These are phyloP conservation scores for Pythium brachiatum DNA, from an alignment of 352 stramenopile genomes.

Conservation along the genomic window DNA sequence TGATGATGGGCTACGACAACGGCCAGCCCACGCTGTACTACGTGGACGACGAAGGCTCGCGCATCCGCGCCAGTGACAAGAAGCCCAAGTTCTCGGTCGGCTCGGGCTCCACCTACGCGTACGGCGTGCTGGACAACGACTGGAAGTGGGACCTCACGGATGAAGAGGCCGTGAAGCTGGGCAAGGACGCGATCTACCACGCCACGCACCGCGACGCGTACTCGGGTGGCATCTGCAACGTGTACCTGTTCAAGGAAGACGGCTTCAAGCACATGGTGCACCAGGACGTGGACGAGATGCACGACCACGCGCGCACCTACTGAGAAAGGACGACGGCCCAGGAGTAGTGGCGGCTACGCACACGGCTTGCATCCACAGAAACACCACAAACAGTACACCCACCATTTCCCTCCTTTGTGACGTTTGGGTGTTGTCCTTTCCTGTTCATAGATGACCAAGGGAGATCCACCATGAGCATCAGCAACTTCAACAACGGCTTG, in stretches of 20 bases:
- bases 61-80: slow-evolving; percentile 94
- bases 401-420: too few species aligned
- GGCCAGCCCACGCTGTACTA: slow-evolving; percentile 98
- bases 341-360: neutral
- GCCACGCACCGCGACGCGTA: slow-evolving; percentile 99
- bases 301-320: slow-evolving; percentile 84
- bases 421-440: slow-evolving; percentile 3
- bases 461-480: slow-evolving; percentile 85
- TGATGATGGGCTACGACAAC: slow-evolving; percentile 99
- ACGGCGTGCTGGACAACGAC: slow-evolving; percentile 98
- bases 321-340: slow-evolving; percentile 20
- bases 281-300: slow-evolving; percentile 98
- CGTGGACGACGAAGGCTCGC: slow-evolving; percentile 99
- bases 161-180: slow-evolving; percentile 99
- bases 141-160: slow-evolving; percentile 96
- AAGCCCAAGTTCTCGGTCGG: slow-evolving; percentile 98
- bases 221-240: slow-evolving; percentile 95
- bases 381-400: too few species aligned
- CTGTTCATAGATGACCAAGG: slow-evolving; percentile 40
- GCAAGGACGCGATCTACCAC: slow-evolving; percentile 99
- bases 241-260: slow-evolving; percentile 97
- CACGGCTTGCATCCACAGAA: too few species aligned
- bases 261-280: slow-evolving; percentile 96
- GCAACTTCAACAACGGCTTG: too few species aligned
- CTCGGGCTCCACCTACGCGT: slow-evolving; percentile 98